phyloP scores from a whole-genome alignment of 2,329 filamentous ascomycete species.

The Arthroderma sp. region DNA sequence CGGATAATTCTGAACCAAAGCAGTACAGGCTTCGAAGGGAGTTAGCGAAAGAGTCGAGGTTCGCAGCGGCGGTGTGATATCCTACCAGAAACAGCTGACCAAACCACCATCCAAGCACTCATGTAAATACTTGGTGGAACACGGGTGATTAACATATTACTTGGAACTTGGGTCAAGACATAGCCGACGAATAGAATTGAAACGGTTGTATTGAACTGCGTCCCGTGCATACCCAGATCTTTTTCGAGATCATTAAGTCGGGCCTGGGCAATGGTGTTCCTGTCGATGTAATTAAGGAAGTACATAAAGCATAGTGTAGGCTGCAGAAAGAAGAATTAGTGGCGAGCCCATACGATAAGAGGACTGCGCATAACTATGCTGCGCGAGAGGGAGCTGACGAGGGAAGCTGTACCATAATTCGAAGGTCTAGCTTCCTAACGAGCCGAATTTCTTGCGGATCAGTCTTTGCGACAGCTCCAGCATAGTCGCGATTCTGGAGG shows the following conservation, averaged over 20 bases:
- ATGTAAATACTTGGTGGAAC: constrained; percentile 12
- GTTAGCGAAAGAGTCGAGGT: background rate
- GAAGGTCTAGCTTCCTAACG: constrained; percentile 30
- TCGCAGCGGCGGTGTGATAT: constrained; percentile 1
- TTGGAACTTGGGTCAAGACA: constrained; percentile 9
- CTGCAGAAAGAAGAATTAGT: constrained; percentile 4
- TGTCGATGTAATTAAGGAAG: constrained; percentile 15
- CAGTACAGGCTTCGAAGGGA: constrained; percentile 24
- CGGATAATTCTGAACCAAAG: constrained; percentile 29
- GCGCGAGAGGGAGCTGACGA: constrained; percentile 75
- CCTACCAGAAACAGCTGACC: constrained; percentile 6
- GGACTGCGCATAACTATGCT: constrained; percentile 20
- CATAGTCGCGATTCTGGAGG: constrained; percentile 21
- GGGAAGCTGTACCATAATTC: constrained; percentile 51
- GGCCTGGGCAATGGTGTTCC: constrained; percentile 13
- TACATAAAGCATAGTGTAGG: constrained; percentile 16
- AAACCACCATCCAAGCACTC: constrained; percentile 6
- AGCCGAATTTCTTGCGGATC: constrained; percentile 29
- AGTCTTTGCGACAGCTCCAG: constrained; percentile 27
- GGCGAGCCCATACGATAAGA: no score
- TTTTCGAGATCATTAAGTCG: constrained; percentile 11
- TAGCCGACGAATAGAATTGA: constrained; percentile 31
- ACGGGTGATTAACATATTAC: constrained; percentile 13
- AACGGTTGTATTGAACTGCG: constrained; percentile 34
- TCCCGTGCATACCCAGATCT: constrained; percentile 33